These are phyloP conservation scores for Lentithecium fluviatile DNA, from an alignment of 495 filamentous ascomycete genomes.

Conservation along the genomic window DNA sequence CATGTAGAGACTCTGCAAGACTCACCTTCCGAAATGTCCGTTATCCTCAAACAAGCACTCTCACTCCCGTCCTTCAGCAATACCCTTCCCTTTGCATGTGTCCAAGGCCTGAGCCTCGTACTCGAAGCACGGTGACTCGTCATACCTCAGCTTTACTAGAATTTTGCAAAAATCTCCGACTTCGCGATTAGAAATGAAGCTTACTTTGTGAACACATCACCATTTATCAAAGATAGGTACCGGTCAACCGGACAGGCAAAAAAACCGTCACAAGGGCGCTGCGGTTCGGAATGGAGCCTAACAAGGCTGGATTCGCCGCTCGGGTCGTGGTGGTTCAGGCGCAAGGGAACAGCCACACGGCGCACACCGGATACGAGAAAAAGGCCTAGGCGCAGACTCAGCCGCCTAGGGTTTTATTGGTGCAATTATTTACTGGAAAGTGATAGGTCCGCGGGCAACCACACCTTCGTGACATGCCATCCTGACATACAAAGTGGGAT, in stretches of 20 bases:
- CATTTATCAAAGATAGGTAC: neutral
- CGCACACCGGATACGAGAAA: neutral
- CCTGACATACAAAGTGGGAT: too few relatives aligned
- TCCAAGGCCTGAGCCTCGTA: neutral
- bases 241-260: neutral
- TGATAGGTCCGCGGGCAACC: too few relatives aligned
- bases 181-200: too few relatives aligned
- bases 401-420: neutral
- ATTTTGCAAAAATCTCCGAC: too few relatives aligned
- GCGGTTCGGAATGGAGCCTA: neutral
- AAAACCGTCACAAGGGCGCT: neutral
- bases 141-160: too few relatives aligned
- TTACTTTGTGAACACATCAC: neutral
- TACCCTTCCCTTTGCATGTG: neutral
- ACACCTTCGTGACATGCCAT: too few relatives aligned
- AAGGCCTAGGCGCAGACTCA: neutral
- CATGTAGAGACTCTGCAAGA: neutral
- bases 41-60: neutral
- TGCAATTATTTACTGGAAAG: neutral
- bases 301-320: neutral
- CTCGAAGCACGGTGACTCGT: neutral
- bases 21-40: slow-evolving; percentile 6
- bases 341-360: too few relatives aligned
- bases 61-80: slow-evolving; percentile 1
- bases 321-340: too few relatives aligned